phyloP scores from a whole-genome alignment of 1,284 basidiomycete species.

The Puccinia brachypodii region DNA sequence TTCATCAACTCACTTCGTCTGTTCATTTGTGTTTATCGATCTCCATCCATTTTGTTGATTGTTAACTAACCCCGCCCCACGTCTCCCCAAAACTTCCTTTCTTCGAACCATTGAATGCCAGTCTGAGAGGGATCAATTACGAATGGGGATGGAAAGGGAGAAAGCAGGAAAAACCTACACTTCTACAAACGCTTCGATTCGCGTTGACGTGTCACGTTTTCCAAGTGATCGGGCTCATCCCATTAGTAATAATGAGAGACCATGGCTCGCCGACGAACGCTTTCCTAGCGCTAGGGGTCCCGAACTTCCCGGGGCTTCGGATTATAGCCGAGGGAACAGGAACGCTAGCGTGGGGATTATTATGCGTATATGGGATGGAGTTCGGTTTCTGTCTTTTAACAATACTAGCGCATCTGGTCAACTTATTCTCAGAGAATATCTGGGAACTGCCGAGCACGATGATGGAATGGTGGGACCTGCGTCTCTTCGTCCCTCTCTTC shows the following conservation, averaged over 20 bases:
- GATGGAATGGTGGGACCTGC: slow-evolving; percentile 18
- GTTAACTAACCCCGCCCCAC: background rate
- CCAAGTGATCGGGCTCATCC: background rate
- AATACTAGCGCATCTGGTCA: background rate
- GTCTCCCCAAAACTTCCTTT: background rate
- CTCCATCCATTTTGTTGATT: background rate
- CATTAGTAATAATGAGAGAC: slow-evolving; percentile 9
- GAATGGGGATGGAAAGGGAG: slow-evolving; percentile 31
- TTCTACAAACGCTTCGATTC: background rate
- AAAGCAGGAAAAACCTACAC: background rate
- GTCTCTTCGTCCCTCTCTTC: slow-evolving; percentile 57
- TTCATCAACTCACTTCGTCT: slow-evolving; percentile 23
- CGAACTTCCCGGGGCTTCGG: background rate
- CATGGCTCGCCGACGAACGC: slow-evolving; percentile 19
- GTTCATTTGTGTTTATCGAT: slow-evolving; percentile 3
- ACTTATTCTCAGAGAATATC: background rate
- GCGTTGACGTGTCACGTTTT: background rate
- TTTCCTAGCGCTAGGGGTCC: background rate
- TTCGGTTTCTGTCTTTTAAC: background rate
- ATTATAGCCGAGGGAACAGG: slow-evolving; percentile 18
- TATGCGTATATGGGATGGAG: slow-evolving; percentile 20
- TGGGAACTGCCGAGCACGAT: background rate
- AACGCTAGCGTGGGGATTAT: slow-evolving; percentile 5
- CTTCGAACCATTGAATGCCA: background rate
- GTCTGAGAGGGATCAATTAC: slow-evolving; percentile 28